Evolutionary conservation across 2,329 filamentous ascomycete genomes (phyloP).

Genomic region (Emmonsiellopsis sp.): DNA sequence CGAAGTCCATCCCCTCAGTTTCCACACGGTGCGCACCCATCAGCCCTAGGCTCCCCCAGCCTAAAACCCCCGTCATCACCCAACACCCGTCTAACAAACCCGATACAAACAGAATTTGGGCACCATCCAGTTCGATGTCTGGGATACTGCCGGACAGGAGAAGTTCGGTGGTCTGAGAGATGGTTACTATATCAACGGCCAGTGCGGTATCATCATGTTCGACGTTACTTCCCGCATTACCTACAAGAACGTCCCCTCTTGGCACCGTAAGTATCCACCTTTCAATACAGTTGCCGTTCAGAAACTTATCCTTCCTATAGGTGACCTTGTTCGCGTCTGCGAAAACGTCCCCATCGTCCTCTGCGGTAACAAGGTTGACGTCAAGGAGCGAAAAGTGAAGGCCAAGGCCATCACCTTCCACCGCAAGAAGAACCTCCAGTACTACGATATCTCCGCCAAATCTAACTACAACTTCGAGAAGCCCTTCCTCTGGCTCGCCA

Average conservation of each 20-base stretch:
- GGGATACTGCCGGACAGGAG: constrained; percentile 97
- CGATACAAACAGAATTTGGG: constrained; percentile 63
- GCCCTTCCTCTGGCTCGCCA: constrained; percentile 98
- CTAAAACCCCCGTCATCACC: not conserved
- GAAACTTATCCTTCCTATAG: constrained; percentile 37
- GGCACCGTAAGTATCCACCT: constrained; percentile 65
- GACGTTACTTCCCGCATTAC: constrained; percentile 97
- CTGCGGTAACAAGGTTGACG: constrained; percentile 96
- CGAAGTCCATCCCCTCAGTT: constrained; percentile 96
- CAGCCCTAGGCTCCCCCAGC: constrained; percentile 4
- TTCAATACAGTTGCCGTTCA: not conserved
- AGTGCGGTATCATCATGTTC: constrained; percentile 98
- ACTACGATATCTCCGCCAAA: constrained; percentile 98
- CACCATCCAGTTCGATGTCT: constrained; percentile 97
- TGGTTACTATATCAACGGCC: constrained; percentile 99
- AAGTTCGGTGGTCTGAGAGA: constrained; percentile 97
- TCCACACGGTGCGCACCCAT: constrained; percentile 76
- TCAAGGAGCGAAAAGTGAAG: constrained; percentile 99
- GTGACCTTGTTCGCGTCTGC: constrained; percentile 93
- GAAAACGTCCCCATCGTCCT: constrained; percentile 99
- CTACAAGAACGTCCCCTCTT: constrained; percentile 99
- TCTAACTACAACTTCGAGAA: constrained; percentile 94
- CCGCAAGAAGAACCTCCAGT: constrained; percentile 99
- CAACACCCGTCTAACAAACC: not conserved
- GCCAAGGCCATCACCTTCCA: constrained; percentile 99